Base-by-base conservation (phyloP, 2,329 filamentous ascomycete genomes). In the Neospermospora avenae region DNA sequence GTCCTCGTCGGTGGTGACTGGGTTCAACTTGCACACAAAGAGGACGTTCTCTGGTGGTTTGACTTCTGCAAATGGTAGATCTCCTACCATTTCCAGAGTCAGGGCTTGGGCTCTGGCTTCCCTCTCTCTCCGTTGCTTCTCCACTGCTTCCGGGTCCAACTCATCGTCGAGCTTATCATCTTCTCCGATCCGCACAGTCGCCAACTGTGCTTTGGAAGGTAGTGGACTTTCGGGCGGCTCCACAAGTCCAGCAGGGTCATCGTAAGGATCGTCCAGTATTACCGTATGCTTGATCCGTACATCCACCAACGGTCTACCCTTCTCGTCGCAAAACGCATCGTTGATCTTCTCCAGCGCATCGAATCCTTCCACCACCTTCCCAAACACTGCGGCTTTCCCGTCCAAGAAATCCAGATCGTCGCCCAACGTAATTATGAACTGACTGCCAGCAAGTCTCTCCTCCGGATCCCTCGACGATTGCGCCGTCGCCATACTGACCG, bases 21-120 rank as follows among this genome's bases (percentile, higher is more conserved):
- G 95, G 69, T 99, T 99, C 45, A 99, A 81, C 74, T 99, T 99
- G 87, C 95, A 99, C 45, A 99, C 93, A 72, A 99, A 99, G 1
- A 99, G 81, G 14, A 99, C 87, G 74, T 99, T 98, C 77, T 99
- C 95, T 0, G 95, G 95, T 4, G 95, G 95, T 69, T 93, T 96
- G 68, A 99, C 93, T 76, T 99, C 95, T 61, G 95, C 95, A 74
- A 97, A 99, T 4, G 95, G 95, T 60, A 99, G 79, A 74, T 99
- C 95, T 45, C 95, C 95, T 76, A 99, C 95, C 87, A 99, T 96
- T 77, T 99, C 95, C 51, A 99, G 81, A 1, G 93, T 98, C 70
- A 99, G 78, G 0, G 95, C 95, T 74, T 98, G 95, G 0, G 93
- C 93, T 63, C 93, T 86, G 5, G 95, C 95, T 74, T 99, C 95